phyloP scores from a whole-genome alignment of 2,329 filamentous ascomycete genomes.

The Penicillium sp. region DNA sequence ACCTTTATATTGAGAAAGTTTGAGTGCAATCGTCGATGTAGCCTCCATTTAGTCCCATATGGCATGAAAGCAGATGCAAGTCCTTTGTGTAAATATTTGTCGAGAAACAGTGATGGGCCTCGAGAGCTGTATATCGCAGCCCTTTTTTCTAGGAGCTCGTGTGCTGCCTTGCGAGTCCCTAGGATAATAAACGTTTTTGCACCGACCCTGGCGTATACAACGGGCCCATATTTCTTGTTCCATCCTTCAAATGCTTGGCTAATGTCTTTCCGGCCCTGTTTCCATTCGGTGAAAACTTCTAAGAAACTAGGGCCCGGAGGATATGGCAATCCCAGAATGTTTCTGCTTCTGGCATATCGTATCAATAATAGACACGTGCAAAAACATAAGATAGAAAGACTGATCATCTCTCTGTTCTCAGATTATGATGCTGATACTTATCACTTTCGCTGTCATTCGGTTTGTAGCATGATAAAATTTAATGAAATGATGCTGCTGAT shows the following conservation, averaged over 20 bases:
- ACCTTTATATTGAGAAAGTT: background rate
- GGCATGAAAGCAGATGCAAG: constrained; percentile 12
- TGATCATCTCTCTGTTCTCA: background rate
- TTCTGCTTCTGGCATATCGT: background rate
- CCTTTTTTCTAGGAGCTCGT: constrained; percentile 14
- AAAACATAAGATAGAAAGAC: background rate
- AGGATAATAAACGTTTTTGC: constrained; percentile 9
- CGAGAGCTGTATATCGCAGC: constrained; percentile 16
- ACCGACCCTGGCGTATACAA: constrained; percentile 11
- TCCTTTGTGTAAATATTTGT: constrained; percentile 9
- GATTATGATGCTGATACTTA: no score
- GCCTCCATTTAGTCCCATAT: constrained; percentile 14
- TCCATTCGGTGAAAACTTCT: background rate
- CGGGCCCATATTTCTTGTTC: constrained; percentile 12
- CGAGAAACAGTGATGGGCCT: constrained; percentile 8
- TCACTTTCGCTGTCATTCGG: no score
- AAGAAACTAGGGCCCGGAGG: background rate
- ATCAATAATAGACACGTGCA: background rate
- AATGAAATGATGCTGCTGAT: background rate
- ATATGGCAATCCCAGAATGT: background rate
- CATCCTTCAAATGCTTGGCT: background rate
- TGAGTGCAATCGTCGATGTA: constrained; percentile 14
- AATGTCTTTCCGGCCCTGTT: background rate
- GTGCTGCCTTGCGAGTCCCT: constrained; percentile 8
- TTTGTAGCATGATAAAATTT: no score